phyloP scores from a whole-genome alignment of 768 basidiomycete genomes.

The Rhodotorula diobovata region DNA sequence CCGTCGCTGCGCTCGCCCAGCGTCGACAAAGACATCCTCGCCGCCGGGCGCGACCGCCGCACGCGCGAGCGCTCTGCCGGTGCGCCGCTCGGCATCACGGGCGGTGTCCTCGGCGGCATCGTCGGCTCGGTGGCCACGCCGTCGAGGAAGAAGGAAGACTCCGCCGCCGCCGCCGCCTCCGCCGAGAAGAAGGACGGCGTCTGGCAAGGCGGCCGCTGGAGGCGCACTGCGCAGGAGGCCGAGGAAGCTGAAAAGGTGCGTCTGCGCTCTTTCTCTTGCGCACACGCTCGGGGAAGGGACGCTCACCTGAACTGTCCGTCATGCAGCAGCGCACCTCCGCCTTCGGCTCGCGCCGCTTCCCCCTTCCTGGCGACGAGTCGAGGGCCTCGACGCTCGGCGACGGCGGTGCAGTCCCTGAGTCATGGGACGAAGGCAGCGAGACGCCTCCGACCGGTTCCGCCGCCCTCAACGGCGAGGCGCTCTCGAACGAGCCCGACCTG shows the following conservation, averaged over 20 bases:
- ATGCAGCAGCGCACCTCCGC: slow-evolving; percentile 27
- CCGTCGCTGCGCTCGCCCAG: slow-evolving; percentile 25
- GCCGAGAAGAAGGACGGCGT: slow-evolving; percentile 23
- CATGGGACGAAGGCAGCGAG: slow-evolving; percentile 20
- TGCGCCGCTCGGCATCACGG: slow-evolving; percentile 19
- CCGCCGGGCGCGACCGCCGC: slow-evolving; percentile 11
- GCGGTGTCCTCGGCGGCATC: slow-evolving; percentile 40
- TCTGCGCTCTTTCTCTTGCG: no score
- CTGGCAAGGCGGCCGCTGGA: slow-evolving; percentile 38
- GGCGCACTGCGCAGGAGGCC: slow-evolving; percentile 17
- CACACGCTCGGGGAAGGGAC: neutral
- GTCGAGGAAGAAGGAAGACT: slow-evolving; percentile 6
- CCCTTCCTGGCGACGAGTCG: slow-evolving; percentile 20
- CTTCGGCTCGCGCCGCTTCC: slow-evolving; percentile 35
- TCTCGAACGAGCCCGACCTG: slow-evolving; percentile 27
- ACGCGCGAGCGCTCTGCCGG: slow-evolving; percentile 20
- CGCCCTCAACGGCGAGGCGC: slow-evolving; percentile 5
- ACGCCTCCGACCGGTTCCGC: slow-evolving; percentile 6
- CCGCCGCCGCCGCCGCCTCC: neutral
- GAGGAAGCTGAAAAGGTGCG: slow-evolving; percentile 31
- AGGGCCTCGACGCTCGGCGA: slow-evolving; percentile 1
- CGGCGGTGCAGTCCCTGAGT: slow-evolving; percentile 13
- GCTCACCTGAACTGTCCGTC: neutral
- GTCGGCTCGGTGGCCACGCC: neutral
- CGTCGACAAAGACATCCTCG: slow-evolving; percentile 20